Evolutionary conservation across 2,329 filamentous ascomycete species (phyloP), one percentile per base, ranked within the genome.

Genomic region (Aspergillus fumigatiaffinis): DNA sequence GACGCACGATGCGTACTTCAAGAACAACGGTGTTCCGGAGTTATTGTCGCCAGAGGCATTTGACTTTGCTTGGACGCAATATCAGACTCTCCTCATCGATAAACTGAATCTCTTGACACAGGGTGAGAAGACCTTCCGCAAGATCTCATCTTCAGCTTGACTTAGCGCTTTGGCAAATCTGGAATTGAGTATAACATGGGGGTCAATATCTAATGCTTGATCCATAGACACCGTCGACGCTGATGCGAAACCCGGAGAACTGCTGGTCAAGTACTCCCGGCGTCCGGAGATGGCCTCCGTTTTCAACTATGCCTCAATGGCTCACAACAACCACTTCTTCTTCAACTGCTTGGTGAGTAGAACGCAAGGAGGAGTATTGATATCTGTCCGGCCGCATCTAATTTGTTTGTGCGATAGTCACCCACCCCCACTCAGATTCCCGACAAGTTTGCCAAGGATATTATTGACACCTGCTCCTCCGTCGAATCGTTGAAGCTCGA

Each of bases 261-360:
- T 96, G 70, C 77, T 90, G 70, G 81, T 93, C 69, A 81, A 85
- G 69, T 88, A 88, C 58, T 90, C 93, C 59, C 91, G 92, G 74
- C 85, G 94, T 69, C 88, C 93, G 48, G 81, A 82, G 65, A 81
- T 84, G 61, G 94, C 94, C 46, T 82, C 87, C 66, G 80, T 88
- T 72, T 99, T 99, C 86, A 99, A 97, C 84, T 86, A 95, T 74
- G 94, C 94, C 74, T 96, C 91, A 67, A 96, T 96, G 90, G 90
- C 91, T 55, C 89, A 90, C 82, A 97, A 97, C 84, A 97, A 87
- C 75, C 83, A 87, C 73, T 79, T 79, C 63, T 80, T 79, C 71
- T 80, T 80, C 71, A 77, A 77, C 61, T 74, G 73, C 63, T 66
- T 81, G 65, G 75, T 77, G 25, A 70, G 75, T 62, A 25, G 6